A percentile compares a stretch with the other conserved stretches of the same genome.
These are phyloP conservation scores for Chrysochromulina tobinii DNA, from an alignment of 78 protist species.

Conservation along the genomic window DNA sequence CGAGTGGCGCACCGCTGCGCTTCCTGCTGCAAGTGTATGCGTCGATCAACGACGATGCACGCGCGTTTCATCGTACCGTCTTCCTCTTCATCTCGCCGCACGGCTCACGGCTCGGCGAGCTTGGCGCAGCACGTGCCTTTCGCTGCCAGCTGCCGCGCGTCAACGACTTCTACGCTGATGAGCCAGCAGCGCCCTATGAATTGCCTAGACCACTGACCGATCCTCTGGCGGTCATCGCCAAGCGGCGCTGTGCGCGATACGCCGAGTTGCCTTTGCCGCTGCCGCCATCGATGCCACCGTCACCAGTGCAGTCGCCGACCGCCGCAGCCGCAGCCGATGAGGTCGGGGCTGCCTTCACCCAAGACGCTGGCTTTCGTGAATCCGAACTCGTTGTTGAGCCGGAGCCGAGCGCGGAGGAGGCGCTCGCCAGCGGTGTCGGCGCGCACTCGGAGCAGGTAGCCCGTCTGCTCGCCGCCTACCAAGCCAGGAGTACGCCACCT, in stretches of 20 bases:
- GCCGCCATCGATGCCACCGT: neutral
- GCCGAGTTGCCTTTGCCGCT: neutral
- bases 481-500: too few species aligned
- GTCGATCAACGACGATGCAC: neutral
- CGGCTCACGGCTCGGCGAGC: neutral
- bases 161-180: neutral
- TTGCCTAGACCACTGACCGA: neutral
- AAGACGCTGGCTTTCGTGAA: neutral
- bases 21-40: constrained; percentile 1
- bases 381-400: neutral
- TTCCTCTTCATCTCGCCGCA: neutral
- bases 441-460: too few species aligned
- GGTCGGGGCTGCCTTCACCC: too few species aligned
- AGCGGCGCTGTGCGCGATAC: neutral
- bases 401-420: neutral
- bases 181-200: neutral
- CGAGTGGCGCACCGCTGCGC: neutral
- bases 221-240: neutral
- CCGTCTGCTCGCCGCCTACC: too few species aligned
- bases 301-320: neutral
- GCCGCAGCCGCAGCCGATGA: too few species aligned
- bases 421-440: too few species aligned
- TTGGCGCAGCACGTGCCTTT: neutral
- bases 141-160: constrained; percentile 17
- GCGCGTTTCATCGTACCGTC: constrained; percentile 13